These are phyloP conservation scores for Aspergillus coremiiformis DNA, from an alignment of 495 filamentous ascomycete species.

Conservation along the genomic window DNA sequence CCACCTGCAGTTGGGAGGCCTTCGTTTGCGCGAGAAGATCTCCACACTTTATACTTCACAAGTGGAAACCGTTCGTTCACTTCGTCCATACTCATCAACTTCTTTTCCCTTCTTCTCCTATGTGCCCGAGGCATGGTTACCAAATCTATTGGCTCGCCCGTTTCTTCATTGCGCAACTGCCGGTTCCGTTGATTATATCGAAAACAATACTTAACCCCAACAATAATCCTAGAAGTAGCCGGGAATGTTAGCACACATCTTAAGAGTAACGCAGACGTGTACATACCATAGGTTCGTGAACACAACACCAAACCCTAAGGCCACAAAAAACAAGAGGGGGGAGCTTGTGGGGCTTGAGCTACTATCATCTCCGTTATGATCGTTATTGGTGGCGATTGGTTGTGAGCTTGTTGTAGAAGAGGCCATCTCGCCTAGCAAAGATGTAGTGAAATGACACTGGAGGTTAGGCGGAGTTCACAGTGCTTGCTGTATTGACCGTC, in stretches of 20 bases:
- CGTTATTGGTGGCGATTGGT: constrained; percentile 14
- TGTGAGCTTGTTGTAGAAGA: constrained; percentile 19
- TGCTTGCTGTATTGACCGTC: not conserved
- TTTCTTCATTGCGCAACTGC: constrained; percentile 66
- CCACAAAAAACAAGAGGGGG: constrained; percentile 92
- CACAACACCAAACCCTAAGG: constrained; percentile 94
- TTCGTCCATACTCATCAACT: constrained; percentile 97
- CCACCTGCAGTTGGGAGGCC: constrained; percentile 81
- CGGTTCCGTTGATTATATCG: constrained; percentile 94
- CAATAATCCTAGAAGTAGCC: constrained; percentile 76
- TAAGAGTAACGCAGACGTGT: not conserved
- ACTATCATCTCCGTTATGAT: constrained; percentile 16
- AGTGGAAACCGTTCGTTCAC: constrained; percentile 96
- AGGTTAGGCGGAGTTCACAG: not conserved
- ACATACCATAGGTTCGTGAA: constrained; percentile 96
- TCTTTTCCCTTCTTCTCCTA: constrained; percentile 85
- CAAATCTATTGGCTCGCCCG: constrained; percentile 78
- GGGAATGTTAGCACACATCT: not conserved
- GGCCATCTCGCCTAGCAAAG: constrained; percentile 14
- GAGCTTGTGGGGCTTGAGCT: constrained; percentile 63
- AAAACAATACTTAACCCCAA: constrained; percentile 99
- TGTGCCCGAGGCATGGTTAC: constrained; percentile 71
- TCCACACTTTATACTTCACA: constrained; percentile 94
- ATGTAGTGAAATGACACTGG: not conserved
- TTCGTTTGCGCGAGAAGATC: constrained; percentile 70